Evolutionary conservation across 768 basidiomycete species (phyloP), one percentile per base, ranked within the genome.

Genomic region (Dacryopinax spathularia): DNA sequence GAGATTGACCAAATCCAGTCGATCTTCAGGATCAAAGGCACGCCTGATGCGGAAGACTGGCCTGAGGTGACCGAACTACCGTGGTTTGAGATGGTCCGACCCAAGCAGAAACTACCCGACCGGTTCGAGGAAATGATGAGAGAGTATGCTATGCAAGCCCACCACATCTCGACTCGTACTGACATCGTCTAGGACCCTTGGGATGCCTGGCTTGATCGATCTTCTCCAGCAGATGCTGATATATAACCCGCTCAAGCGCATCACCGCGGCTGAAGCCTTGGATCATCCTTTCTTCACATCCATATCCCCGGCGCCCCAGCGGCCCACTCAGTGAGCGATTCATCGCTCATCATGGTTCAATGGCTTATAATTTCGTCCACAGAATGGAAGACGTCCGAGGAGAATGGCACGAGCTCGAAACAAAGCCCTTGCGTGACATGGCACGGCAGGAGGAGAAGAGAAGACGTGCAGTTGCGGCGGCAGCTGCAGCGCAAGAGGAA

Each of bases 51-150:
- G 12, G 83, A 86, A 33, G 83, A 84, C 61, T 99, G 96, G 96
- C 81, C 88, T 3, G 84, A 82, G 15, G 77, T 97, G 36, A 79
- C 82, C 10, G 85, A 85, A 70, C 76, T 99, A 60, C 96, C 96
- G 1, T 99, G 96, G 96, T 99, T 91, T 71, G 96, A 99, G 73
- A 81, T 99, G n/a, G 87, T 99, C 60, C 93, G 91, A 73, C 93
- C 95, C 1, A 87, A 83, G 69, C 86, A 90, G 60, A 72, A 75
- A 13, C 75, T 91, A 10, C 81, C 82, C 16, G 88, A 88, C 69
- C 84, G 81, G 63, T 92, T 99, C 70, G 80, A 88, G 59, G 86
- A 89, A 48, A 74, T 86, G n/a, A 97, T 95, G 72, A 80, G 85
- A 68, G 90, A 87, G 92, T 94, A 68, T 66, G 77, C 70, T 5